Conservation (phyloP, 371 early-diverging fungal genomes). For the Mortierella polycephala region DNA sequence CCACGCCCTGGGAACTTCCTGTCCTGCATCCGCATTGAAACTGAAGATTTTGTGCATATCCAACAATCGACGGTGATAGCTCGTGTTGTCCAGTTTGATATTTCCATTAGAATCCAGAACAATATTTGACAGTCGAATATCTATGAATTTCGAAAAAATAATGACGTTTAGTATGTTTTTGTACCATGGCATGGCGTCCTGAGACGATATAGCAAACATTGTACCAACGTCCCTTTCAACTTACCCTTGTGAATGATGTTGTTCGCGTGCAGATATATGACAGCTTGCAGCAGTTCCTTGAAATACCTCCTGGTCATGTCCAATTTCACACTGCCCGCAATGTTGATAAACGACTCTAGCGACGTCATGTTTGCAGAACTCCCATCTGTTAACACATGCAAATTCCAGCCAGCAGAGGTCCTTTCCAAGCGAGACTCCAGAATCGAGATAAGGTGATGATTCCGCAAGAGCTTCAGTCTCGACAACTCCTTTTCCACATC, state of each 20-base stretch:
- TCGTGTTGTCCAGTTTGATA: slow-evolving; percentile 54
- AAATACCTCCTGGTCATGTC: slow-evolving; percentile 65
- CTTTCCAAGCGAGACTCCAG: slow-evolving; percentile 68
- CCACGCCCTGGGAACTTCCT: slow-evolving; percentile 50
- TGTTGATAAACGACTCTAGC: slow-evolving; percentile 57
- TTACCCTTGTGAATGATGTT: slow-evolving; percentile 72
- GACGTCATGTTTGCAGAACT: slow-evolving; percentile 62
- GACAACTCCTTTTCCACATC: slow-evolving; percentile 71
- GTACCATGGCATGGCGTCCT: not conserved
- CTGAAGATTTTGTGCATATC: slow-evolving; percentile 56
- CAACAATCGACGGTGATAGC: slow-evolving; percentile 59
- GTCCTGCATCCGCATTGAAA: slow-evolving; percentile 31
- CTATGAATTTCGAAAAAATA: slow-evolving; percentile 8
- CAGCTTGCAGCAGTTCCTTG: slow-evolving; percentile 67
- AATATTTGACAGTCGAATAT: slow-evolving; percentile 58
- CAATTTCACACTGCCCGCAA: slow-evolving; percentile 50
- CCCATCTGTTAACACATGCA: slow-evolving; percentile 67
- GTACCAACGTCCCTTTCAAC: not conserved
- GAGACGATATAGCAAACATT: not conserved
- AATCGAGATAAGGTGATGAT: slow-evolving; percentile 64
- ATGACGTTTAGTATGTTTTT: no score
- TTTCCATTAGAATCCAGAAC: slow-evolving; percentile 56
- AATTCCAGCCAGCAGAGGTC: slow-evolving; percentile 59
- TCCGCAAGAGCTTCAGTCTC: slow-evolving; percentile 63
- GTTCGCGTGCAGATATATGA: slow-evolving; percentile 66